Base-by-base conservation (phyloP, 1,284 basidiomycete genomes). In the Apiotrichum montevideense region DNA sequence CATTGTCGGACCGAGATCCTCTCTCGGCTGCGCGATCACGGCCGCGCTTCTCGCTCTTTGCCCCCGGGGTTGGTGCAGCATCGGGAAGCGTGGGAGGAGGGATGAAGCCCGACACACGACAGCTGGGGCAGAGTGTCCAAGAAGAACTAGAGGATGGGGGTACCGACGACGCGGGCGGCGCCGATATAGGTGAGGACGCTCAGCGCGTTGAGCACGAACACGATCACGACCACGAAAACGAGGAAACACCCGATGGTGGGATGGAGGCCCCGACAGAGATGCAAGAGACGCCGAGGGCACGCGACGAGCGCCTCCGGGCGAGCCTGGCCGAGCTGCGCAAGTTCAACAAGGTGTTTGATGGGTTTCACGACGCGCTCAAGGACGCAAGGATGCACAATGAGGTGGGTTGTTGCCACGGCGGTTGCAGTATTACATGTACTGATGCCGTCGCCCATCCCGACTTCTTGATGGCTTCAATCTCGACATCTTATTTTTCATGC, bases 271-370 rank as follows among this genome's bases (percentile, higher is more conserved):
- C 9, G 65, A 66, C 14, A 62, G 21, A 21, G 21, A 21, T 21
- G 21, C 21, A 21, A 21, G 21, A 21, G 21, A 21, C 21, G 21
- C 21, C 21, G 21, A 21, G 21, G 21, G 15, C 51, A 15, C 46
- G 58, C 15, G 55, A 61, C 35, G 52, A 57, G 21, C 34, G 61
- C 40, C 63, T 77, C 34, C 52, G 68, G 14, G 72, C 68, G 40
- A 66, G 68, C 10, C 57, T 77, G 29, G 72, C 68, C 47, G 74
- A 76, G 61, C 57, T 77, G 53, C 57, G 66, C 21, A 61, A 65
- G 64, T 73, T 77, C 65, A 76, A 76, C 56, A 64, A 69, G 40
- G 70, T 73, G 11, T 75, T 77, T 61, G 72, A 74, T 5, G 65
- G 65, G 47, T 72, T 75, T 35, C 49, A 74, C n/a, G 58, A 52